Percentiles rank a stretch among this genome's conserved stretches.
These are phyloP conservation scores for Vanrija humicola DNA, from an alignment of 1,284 basidiomycete genomes.

Conservation along the genomic window DNA sequence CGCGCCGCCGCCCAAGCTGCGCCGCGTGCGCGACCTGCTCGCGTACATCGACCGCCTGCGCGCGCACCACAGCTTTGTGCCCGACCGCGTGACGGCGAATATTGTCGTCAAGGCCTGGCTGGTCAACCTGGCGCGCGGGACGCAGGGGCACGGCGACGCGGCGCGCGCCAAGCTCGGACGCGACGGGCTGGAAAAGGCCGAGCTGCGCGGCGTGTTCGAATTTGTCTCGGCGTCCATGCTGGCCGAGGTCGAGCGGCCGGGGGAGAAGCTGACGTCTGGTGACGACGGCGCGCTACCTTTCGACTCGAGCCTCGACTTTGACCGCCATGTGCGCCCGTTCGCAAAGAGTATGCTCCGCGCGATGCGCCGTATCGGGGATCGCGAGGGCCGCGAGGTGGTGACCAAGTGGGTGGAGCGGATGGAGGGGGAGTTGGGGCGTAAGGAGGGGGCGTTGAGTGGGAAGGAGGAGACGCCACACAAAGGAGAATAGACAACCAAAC, in stretches of 20 bases:
- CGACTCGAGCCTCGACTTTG: slow-evolving; percentile 12
- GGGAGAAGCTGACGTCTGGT: not conserved
- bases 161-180: slow-evolving; percentile 1
- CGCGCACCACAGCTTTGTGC: slow-evolving; percentile 29
- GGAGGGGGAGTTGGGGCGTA: not conserved
- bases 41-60: slow-evolving; percentile 27
- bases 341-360: slow-evolving; percentile 24
- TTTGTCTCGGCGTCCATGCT: slow-evolving; percentile 10
- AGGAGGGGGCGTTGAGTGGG: not conserved
- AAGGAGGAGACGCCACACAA: not conserved
- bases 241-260: not conserved
- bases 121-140: slow-evolving; percentile 2
- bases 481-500: not conserved
- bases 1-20: slow-evolving; percentile 12
- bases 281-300: not conserved
- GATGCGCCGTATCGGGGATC: slow-evolving; percentile 25
- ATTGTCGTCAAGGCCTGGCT: slow-evolving; percentile 42
- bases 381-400: slow-evolving; percentile 16
- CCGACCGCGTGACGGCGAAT: slow-evolving; percentile 41
- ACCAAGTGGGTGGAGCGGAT: slow-evolving; percentile 16
- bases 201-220: slow-evolving; percentile 17
- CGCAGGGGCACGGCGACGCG: not conserved
- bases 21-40: slow-evolving; percentile 31
- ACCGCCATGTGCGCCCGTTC: slow-evolving; percentile 32
- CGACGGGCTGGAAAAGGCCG: not conserved